Conservation (phyloP, 2,329 filamentous ascomycete genomes). For the Alternaria consortialis region DNA sequence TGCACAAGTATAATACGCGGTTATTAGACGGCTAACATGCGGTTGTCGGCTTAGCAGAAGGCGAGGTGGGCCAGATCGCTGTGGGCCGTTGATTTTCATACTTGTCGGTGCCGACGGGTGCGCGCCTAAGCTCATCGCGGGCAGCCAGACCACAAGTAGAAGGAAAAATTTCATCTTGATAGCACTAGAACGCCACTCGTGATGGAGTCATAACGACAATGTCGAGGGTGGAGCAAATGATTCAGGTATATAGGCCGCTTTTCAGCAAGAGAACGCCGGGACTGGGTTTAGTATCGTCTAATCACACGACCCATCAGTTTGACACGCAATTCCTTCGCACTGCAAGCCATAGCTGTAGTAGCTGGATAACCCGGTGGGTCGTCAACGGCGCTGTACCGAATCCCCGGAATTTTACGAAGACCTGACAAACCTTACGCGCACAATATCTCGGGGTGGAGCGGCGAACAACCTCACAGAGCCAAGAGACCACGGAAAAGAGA, state of each 20-base stretch:
- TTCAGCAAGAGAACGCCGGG: background rate
- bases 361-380: conserved; percentile 3
- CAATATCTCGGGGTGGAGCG: conserved; percentile 16
- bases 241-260: conserved; percentile 8
- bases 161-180: background rate
- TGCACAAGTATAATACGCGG: conserved; percentile 1
- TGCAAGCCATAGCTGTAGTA: conserved; percentile 1
- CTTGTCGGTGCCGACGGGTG: conserved; percentile 8
- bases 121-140: background rate
- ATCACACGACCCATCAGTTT: background rate
- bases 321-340: background rate
- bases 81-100: background rate
- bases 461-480: conserved; percentile 4
- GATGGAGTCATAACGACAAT: conserved; percentile 12
- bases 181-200: background rate
- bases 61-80: conserved; percentile 10
- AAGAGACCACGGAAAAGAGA: background rate
- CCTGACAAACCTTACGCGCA: conserved; percentile 3
- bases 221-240: conserved; percentile 13
- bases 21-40: conserved; percentile 5
- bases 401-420: conserved; percentile 1
- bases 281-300: background rate
- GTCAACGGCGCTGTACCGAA: conserved; percentile 8
- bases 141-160: background rate
- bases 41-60: conserved; percentile 4